Base-by-base conservation (phyloP, 108 stramenopile species). In the Fistulifera pelliculosa region DNA sequence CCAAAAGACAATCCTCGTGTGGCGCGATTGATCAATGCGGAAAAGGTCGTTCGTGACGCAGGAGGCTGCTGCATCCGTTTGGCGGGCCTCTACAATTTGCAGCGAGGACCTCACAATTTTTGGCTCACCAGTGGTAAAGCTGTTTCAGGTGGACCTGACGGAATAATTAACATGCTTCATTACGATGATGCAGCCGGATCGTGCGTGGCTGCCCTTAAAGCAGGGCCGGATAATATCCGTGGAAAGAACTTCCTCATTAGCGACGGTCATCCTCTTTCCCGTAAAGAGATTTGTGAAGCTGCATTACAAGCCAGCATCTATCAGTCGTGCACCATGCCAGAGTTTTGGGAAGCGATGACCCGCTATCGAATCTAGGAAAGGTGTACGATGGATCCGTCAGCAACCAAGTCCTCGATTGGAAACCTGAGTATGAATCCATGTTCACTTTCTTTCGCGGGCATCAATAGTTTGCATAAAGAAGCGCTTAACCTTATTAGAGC, bases 131-230 rank as follows among this genome's bases (percentile, higher is more conserved):
- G 62, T 7, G 67, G 67, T 14, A 81, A 76, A 38, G 66, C 67
- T 39, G 76, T 87, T 7, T 48, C 65, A 12, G 85, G 91, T n/a
- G 52, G 82, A 22, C 57, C 70, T 8, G 91, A 93, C 68, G 85
- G 87, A 4, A 73, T 93, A 24, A 73, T 93, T 49, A 93, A 93
- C 62, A 55, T 84, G 26, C 56, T 93, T n/a, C 85, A 93, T 65
- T 93, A 93, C 51, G 91, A 93, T 38, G 91, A 93, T 69, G 91
- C 91, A 6, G 91, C 91, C 0, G 52, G 65, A 10, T 66, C 83
- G 22, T 79, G 73, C 35, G 40, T 88, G 19, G 78, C 87, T 14
- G 91, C 85, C 0, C 28, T 93, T 14, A 57, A 56, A 27, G 66
- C 64, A 11, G 58, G 27, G 6, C 19, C 47, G 8, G 22, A 25